Evolutionary conservation across 177 flowering plant genomes (phyloP), one percentile per base, ranked within the genome.

Genomic region (Telopea speciosissima): DNA sequence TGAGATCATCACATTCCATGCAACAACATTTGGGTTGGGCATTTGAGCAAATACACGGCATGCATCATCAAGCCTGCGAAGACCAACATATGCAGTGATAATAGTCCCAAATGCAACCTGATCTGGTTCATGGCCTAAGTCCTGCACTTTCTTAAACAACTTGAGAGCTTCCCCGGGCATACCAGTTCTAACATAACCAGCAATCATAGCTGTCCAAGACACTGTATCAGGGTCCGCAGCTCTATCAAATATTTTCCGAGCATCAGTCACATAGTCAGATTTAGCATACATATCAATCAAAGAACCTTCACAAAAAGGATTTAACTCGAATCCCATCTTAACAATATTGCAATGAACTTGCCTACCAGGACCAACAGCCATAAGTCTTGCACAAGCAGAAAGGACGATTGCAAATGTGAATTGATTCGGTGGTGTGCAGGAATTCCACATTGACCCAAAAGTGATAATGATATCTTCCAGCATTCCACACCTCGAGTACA

Each of bases 1-100:
- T 5, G 97, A 89, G 76, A 93, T 91, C 89, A 93, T 87, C 71
- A 86, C 84, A 82, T 93, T 93, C 98, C 98, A 93, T 42, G 95
- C 93, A 14, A 91, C 85, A 68, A 79, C 86, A 85, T 86, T 87
- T 26, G 87, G 90, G 52, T 72, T 74, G 44, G 80, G 83, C 84
- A 93, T 86, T 74, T 78, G 78, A 45, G 70, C 19, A 73, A 91
- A 93, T 70, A 86, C 74, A 54, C 65, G 58, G 52, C 82, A n/a
- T 12, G 97, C 97, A 58, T 85, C 88, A 72, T 77, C 78, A 24
- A 91, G 81, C 84, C 84, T 83, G 25, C 90, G 91, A 67, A 79
- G 60, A 65, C 70, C 69, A 58, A 89, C 75, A 77, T 72, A 90
- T 0, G 96, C 93, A 79, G 74, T 85, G 52, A 93, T 81, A 33